Evolutionary conservation across 495 filamentous ascomycete genomes (phyloP), one percentile per base, ranked within the genome.

Genomic region (Aspergillus saccharolyticus): DNA sequence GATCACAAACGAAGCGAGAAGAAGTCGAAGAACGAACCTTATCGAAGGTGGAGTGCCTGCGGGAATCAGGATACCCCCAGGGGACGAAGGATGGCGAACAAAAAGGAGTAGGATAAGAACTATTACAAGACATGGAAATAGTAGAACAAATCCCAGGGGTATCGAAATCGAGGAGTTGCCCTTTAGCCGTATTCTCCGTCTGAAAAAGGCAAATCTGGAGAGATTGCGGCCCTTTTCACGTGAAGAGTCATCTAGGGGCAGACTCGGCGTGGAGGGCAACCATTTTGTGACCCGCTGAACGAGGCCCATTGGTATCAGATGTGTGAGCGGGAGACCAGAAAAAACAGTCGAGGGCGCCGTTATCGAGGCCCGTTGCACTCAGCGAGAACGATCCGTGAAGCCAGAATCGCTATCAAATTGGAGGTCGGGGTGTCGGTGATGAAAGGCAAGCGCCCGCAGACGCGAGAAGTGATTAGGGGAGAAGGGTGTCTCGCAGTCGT

Each of bases 101-200:
- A 98, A 90, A 57, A 98, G 83, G 61, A 96, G 76, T 42, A 96
- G 72, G 74, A 98, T 93, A 68, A 97, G 79, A 63, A 96, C 80
- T 73, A 97, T 83, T 63, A 97, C 89, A 74, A 96, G 86, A 70
- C 87, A 85, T 60, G 94, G 94, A 74, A 97, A 97, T 66, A 97
- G 76, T 58, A 97, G 80, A 63, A 98, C 90, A 67, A 96, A 85
- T 60, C 93, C 93, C 48, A 97, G 78, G 39, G 94, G 94, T 73
- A 98, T 87, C 50, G 94, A 96, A 74, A 97, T 87, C 63, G 87
- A 89, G 56, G 91, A 96, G 71, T 95, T 96, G 70, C 91, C 90
- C 78, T 88, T 89, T 83, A 98, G 79, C 64, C 94, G 87, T 74
- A 98, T 86, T 42, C 92, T 89, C 70, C 89, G 82, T 62, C 86